Base-by-base conservation (phyloP, 73 alveolate species). In the Paramecium bursaria region DNA sequence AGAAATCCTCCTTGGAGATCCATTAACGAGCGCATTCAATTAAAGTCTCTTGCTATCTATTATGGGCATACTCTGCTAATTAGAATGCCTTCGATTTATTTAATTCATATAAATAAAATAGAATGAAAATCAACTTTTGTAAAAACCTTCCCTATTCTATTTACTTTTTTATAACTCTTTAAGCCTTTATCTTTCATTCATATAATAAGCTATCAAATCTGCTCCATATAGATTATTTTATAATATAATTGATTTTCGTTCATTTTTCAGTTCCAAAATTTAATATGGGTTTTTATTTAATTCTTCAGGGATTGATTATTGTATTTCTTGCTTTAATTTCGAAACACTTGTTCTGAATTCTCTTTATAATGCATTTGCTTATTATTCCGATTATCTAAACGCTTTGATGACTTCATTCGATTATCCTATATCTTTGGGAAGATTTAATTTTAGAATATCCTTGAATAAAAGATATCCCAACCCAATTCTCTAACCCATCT, bases 341-440 rank as follows among this genome's bases (percentile, higher is more conserved):
- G 33, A 47, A 11, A 67, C 33, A 67, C 82, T 67, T 6, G 53
- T 31, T 67, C 44, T 67, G 7, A 67, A 42, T 67, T 67, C 82
- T 39, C 82, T 67, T 17, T 67, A 39, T 35, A 67, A 67, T 67
- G 82, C 82, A 67, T 67, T 67, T 0, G 82, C 82, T 67, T 67
- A 67, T 67, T 67, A 10, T 67, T 67, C 82, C 7, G 82, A 25
- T 67, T 67, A n/a, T 19, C 82, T 61, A 30, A 61, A 25, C 15
- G 44, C 22, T 42, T 67, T 67, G 5, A 67, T 67, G 2, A 67
- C 14, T 42, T 67, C 82, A 67, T 67, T 67, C 10, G 60, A 33
- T 67, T 31, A 39, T 15, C 33, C 57, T 1, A 67, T 35, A 17
- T 67, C 82, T 15, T 31, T 67, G 6, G 82, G 82, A 39, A 67